Conservation (phyloP, 257 asterid species). For the Fraxinus pennsylvanica region DNA sequence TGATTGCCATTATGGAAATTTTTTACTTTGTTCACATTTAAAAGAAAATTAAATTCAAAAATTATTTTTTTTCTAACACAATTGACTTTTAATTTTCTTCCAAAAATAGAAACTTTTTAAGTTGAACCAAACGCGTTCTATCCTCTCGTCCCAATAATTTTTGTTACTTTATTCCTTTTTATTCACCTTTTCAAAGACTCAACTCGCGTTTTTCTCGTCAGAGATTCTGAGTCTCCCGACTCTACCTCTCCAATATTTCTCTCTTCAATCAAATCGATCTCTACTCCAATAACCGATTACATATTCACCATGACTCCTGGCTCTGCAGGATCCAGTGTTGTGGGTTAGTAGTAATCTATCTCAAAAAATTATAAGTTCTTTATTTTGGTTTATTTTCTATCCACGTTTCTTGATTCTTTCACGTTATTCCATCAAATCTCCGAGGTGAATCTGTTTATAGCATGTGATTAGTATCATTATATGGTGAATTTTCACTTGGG, state of each 20-base stretch:
- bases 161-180: neutral
- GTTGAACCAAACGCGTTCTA: neutral
- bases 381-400: neutral
- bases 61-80: too few species aligned
- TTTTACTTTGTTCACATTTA: too few species aligned
- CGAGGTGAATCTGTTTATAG: neutral
- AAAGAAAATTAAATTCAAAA: too few species aligned
- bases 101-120: neutral
- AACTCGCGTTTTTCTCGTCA: neutral
- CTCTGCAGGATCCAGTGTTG: slow-evolving; percentile 56
- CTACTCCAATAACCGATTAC: slow-evolving; percentile 14
- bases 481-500: neutral
- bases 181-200: neutral
- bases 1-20: too few species aligned
- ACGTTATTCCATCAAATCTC: neutral
- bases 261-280: slow-evolving; percentile 31
- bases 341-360: slow-evolving; percentile 34
- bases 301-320: slow-evolving; percentile 44
- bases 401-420: neutral
- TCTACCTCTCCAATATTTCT: neutral
- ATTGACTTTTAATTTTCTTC: too few species aligned
- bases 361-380: neutral
- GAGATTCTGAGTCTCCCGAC: neutral
- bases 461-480: neutral
- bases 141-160: neutral